These are phyloP conservation scores for Gymnopilus junonius DNA, from an alignment of 768 basidiomycete species.

Conservation along the genomic window DNA sequence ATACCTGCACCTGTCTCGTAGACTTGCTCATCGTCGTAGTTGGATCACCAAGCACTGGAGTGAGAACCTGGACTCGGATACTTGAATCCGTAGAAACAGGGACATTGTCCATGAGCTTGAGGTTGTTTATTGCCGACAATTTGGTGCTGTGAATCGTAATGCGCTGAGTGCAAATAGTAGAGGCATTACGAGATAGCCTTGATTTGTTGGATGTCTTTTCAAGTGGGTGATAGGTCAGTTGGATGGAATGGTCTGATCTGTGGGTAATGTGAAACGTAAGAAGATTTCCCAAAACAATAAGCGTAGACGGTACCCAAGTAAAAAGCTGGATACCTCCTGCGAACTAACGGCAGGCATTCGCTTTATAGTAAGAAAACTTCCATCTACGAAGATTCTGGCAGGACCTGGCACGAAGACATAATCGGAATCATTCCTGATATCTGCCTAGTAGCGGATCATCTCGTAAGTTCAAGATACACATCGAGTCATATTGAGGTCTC, in stretches of 20 bases:
- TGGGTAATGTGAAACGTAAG: neutral
- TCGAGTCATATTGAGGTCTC: neutral
- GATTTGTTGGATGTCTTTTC: slow-evolving; percentile 35
- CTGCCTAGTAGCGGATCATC: slow-evolving; percentile 36
- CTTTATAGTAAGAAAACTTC: slow-evolving; percentile 49
- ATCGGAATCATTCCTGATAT: slow-evolving; percentile 52
- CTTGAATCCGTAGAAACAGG: slow-evolving; percentile 42
- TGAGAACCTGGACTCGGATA: slow-evolving; percentile 37
- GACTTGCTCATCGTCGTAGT: neutral
- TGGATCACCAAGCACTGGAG: neutral
- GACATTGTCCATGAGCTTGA: slow-evolving; percentile 45
- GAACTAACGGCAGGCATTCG: slow-evolving; percentile 39
- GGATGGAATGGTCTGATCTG: slow-evolving; percentile 46
- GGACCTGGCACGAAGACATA: slow-evolving; percentile 31
- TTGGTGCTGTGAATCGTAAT: slow-evolving; percentile 48
- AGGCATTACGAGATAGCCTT: slow-evolving; percentile 40
- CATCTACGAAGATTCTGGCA: slow-evolving; percentile 54
- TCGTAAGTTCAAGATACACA: neutral
- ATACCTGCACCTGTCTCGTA: slow-evolving; percentile 11
- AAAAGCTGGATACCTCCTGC: slow-evolving; percentile 42
- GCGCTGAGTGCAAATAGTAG: slow-evolving; percentile 39
- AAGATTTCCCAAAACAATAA: neutral
- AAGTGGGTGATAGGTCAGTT: slow-evolving; percentile 43
- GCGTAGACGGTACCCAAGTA: slow-evolving; percentile 39
- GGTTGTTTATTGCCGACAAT: slow-evolving; percentile 27